Conservation (phyloP, 352 stramenopile genomes). For the Thalassiosira gravida region DNA sequence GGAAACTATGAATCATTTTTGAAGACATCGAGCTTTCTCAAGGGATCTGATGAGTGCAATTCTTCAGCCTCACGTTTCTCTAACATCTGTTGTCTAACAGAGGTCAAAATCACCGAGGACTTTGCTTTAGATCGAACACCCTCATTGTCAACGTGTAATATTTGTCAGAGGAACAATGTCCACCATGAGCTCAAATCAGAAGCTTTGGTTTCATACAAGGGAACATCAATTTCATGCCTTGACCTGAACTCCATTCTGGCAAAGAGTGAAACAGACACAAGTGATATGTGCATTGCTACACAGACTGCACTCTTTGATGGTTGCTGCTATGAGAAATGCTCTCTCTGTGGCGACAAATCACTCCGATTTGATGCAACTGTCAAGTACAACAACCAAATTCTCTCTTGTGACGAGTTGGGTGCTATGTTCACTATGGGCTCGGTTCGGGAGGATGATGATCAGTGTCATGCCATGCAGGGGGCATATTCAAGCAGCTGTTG, state of each 20-base stretch:
- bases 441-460: conserved; percentile 27
- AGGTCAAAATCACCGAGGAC: background rate
- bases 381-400: conserved; percentile 57
- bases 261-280: conserved; percentile 49
- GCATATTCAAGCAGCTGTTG: conserved; percentile 46
- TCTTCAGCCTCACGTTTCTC: conserved; percentile 19
- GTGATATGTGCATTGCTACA: conserved; percentile 53
- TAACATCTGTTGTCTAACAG: conserved; percentile 32
- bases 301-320: conserved; percentile 55
- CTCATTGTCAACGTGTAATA: conserved; percentile 27
- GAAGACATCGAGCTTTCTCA: conserved; percentile 14
- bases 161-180: conserved; percentile 39
- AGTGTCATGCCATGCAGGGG: conserved; percentile 48
- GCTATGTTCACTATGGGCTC: conserved; percentile 51
- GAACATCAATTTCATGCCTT: conserved; percentile 56
- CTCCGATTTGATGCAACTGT: conserved; percentile 48
- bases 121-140: background rate
- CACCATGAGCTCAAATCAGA: conserved; percentile 58
- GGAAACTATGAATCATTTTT: conserved; percentile 24
- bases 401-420: conserved; percentile 54
- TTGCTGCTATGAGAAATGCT: conserved; percentile 60
- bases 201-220: conserved; percentile 56
- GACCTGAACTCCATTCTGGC: conserved; percentile 60
- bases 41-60: conserved; percentile 30
- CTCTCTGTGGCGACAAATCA: conserved; percentile 49